These are phyloP conservation scores for Kregervanrija pseudodelftensis DNA, from an alignment of 805 yeast species.

Conservation along the genomic window DNA sequence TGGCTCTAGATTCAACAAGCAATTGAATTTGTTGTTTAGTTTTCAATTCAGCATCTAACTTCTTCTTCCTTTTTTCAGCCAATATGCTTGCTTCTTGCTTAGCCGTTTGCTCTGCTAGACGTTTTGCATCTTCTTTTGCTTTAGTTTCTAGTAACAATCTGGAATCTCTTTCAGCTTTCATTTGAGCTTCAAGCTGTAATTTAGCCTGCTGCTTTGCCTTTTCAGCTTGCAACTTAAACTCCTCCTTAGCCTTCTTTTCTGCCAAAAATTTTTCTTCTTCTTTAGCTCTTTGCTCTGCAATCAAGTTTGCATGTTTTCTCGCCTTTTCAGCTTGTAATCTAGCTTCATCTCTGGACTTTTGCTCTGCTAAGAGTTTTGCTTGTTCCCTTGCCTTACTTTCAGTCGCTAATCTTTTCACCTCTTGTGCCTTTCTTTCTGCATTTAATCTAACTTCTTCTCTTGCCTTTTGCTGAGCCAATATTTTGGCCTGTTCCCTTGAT, in stretches of 20 bases:
- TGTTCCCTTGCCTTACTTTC: constrained; percentile 1
- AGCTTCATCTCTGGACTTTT: not conserved
- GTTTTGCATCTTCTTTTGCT: not conserved
- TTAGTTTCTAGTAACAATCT: not conserved
- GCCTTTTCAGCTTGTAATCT: not conserved
- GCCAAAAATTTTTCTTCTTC: not conserved
- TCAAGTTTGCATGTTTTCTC: not conserved
- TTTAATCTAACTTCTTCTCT: constrained; percentile 4
- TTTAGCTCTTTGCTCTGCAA: not conserved
- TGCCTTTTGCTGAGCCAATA: not conserved
- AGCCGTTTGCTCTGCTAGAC: too few species aligned
- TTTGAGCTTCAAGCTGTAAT: not conserved
- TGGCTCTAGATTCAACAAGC: too few species aligned
- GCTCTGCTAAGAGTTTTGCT: not conserved
- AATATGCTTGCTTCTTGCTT: too few species aligned
- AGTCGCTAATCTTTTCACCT: not conserved
- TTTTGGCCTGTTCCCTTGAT: not conserved
- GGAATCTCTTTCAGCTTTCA: not conserved
- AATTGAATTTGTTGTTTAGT: too few species aligned
- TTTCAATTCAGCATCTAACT: too few species aligned
- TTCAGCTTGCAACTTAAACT: not conserved
- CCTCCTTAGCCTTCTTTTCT: not conserved
- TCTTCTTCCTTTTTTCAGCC: too few species aligned
- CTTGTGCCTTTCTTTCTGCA: not conserved
- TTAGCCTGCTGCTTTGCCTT: constrained; percentile 1